Evolutionary conservation across 768 basidiomycete species (phyloP).

Genomic region (Phylloporus arenicola): DNA sequence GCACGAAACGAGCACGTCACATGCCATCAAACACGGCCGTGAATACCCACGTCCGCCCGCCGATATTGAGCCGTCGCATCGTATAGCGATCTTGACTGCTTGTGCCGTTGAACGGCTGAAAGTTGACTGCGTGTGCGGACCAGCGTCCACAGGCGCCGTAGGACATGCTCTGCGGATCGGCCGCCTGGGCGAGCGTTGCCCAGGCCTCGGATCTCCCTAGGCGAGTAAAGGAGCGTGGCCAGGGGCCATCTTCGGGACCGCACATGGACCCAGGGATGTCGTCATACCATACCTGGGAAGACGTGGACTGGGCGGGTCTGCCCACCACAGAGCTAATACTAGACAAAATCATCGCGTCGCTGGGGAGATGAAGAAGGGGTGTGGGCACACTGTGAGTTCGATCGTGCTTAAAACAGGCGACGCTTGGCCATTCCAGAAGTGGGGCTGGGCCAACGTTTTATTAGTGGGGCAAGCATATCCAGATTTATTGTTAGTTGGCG

Average conservation of each 20-base stretch:
- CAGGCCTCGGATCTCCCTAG: constrained; percentile 49
- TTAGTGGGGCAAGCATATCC: constrained; percentile 15
- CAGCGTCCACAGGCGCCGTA: constrained; percentile 35
- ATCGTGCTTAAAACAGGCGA: constrained; percentile 26
- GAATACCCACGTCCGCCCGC: constrained; percentile 55
- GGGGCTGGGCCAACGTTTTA: constrained; percentile 11
- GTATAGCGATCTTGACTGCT: constrained; percentile 63
- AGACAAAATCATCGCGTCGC: constrained; percentile 15
- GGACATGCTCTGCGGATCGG: constrained; percentile 44
- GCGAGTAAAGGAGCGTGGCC: constrained; percentile 55
- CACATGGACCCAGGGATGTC: constrained; percentile 61
- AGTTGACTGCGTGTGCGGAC: constrained; percentile 59
- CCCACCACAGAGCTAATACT: constrained; percentile 12
- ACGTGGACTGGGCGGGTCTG: constrained; percentile 12
- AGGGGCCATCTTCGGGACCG: constrained; percentile 59
- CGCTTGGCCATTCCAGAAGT: constrained; percentile 25
- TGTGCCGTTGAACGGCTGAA: constrained; percentile 53
- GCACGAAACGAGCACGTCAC: not conserved
- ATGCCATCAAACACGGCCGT: constrained; percentile 68
- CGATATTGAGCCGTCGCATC: constrained; percentile 50
- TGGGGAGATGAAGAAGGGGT: not conserved
- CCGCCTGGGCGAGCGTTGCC: constrained; percentile 45
- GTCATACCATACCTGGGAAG: constrained; percentile 46
- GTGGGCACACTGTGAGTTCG: constrained; percentile 3
- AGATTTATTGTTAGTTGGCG: constrained; percentile 21